Evolutionary conservation across 2,329 filamentous ascomycete species (phyloP).

Genomic region (Botryotinia calthae): DNA sequence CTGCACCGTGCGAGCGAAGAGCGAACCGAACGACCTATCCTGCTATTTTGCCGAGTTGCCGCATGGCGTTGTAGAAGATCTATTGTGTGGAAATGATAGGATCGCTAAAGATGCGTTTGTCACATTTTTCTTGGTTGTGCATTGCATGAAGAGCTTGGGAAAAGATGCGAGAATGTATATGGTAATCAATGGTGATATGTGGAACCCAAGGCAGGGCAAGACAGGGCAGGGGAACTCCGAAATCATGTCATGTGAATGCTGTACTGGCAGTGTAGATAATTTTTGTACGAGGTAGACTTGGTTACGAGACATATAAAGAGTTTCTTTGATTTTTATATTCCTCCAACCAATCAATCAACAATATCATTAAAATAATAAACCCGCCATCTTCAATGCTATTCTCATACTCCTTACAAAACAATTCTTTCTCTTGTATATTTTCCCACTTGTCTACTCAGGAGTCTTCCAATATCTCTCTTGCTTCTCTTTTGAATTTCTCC

Average conservation of each 20-base stretch:
- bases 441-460: constrained; percentile 76
- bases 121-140: not conserved
- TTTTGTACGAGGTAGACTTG: not conserved
- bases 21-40: not conserved
- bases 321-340: not conserved
- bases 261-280: not conserved
- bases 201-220: not conserved
- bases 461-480: constrained; percentile 69
- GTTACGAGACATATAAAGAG: not conserved
- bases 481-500: constrained; percentile 70
- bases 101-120: constrained; percentile 1
- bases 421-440: constrained; percentile 83
- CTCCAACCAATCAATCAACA: constrained; percentile 10
- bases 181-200: not conserved
- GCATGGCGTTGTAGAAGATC: not conserved
- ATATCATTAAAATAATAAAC: constrained; percentile 8
- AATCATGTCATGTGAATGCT: not conserved
- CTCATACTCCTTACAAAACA: constrained; percentile 51
- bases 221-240: not conserved
- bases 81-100: not conserved
- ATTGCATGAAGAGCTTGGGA: not conserved
- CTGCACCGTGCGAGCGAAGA: not conserved
- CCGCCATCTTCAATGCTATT: not conserved
- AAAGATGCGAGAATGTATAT: not conserved
- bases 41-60: not conserved